Percentiles rank a stretch among this genome's conserved stretches.
Evolutionary conservation across 805 yeast genomes (phyloP).

Genomic region (Alloascoidea africana): DNA sequence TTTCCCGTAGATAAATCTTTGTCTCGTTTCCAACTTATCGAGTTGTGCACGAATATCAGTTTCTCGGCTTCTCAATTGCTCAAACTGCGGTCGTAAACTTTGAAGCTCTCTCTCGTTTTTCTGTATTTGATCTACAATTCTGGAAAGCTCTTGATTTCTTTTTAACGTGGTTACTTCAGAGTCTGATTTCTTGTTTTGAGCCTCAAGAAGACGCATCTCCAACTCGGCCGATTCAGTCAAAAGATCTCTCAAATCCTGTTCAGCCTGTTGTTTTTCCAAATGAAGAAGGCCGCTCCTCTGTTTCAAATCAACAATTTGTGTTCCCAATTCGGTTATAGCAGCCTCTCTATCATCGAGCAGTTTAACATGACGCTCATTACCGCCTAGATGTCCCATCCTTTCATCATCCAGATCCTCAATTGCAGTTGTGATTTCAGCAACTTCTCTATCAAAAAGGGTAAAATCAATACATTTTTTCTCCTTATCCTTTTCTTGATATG

Average conservation of each 20-base stretch:
- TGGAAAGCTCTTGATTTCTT: neutral
- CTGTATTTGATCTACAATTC: neutral
- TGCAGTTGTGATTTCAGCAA: conserved; percentile 40
- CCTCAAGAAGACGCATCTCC: conserved; percentile 8
- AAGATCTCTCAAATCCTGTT: conserved; percentile 32
- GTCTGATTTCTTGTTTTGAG: conserved; percentile 22
- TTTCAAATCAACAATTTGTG: conserved; percentile 28
- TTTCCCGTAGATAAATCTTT: conserved; percentile 48
- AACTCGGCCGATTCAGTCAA: conserved; percentile 33
- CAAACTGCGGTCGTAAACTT: conserved; percentile 25
- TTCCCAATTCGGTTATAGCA: conserved; percentile 27
- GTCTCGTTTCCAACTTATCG: conserved; percentile 29
- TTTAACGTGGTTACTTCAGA: conserved; percentile 3
- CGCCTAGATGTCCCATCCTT: conserved; percentile 32
- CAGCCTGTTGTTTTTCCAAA: conserved; percentile 42
- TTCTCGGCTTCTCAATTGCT: conserved; percentile 26
- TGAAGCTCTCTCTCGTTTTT: neutral
- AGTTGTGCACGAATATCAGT: conserved; percentile 22
- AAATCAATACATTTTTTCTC: conserved; percentile 60
- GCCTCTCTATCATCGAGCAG: conserved; percentile 50
- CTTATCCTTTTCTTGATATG: conserved; percentile 52
- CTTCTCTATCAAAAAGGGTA: conserved; percentile 64
- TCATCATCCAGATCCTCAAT: conserved; percentile 47
- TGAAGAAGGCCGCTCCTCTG: conserved; percentile 33
- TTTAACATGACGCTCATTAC: conserved; percentile 36